Base-by-base conservation (phyloP, 192 early-diverging fungal species). In the Lobosporangium transversale region DNA sequence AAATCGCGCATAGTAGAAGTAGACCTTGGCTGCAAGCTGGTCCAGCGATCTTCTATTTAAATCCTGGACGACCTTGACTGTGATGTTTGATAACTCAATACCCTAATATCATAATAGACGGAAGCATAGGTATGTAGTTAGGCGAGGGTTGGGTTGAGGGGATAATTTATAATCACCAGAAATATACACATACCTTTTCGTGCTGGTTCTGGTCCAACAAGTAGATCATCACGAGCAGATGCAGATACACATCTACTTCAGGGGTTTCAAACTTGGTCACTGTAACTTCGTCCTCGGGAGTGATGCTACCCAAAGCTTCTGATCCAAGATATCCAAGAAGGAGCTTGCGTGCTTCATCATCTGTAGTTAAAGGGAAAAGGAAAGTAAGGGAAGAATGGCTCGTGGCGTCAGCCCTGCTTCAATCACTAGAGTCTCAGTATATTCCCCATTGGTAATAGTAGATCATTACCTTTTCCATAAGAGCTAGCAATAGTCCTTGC, bases 1-100 rank as follows among this genome's bases (percentile, higher is more conserved):
- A 79, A 95, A 95, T 30, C 96, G 89, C 35, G 94, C 89, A 81
- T 91, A 93, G 81, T 96, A 99, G 76, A 97, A 99, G 84, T 93
- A 96, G 23, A 97, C 79, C 53, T 93, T 90, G 47, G 96, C 95
- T 1, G 91, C 87, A 43, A 99, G 73, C 42, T 92, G 92, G 78
- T 99, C 98, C 68, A 98, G 54, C 0, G 94, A 95, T 68, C 97
- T 88, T 58, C 96, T 88, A 82, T 97, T 98, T 37, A 90, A 74
- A 10, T 79, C 70, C 56, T 88, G 82, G 33, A 94, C 80, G 42
- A 78, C 79, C 11, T 85, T 83, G 31, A 94, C 88, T 0, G 94
- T 86, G 21, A 81, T 82, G 17, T 84, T 85, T 2, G 93, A 84
- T 42, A 96, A 73, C 49, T 83, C 74, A 35, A 87, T 82, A 27